phyloP scores from a whole-genome alignment of 2,329 filamentous ascomycete genomes.

The Trichoderma pleuroti region DNA sequence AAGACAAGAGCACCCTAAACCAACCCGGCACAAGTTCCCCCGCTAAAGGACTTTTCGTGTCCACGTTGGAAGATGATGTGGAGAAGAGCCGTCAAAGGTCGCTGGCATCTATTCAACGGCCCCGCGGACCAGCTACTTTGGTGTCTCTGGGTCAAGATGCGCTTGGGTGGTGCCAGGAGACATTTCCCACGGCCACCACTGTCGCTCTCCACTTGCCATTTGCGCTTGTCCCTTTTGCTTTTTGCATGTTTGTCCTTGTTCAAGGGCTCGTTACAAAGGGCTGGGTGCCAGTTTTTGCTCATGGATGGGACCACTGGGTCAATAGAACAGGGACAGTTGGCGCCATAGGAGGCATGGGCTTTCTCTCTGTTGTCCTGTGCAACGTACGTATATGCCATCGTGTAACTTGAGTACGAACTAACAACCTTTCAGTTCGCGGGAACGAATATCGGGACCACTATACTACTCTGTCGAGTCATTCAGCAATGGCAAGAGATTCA shows the following conservation, averaged over 20 bases:
- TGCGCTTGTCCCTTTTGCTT: constrained; percentile 65
- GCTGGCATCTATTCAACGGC: constrained; percentile 13
- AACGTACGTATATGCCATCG: constrained; percentile 53
- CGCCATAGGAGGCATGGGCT: constrained; percentile 68
- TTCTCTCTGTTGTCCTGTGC: constrained; percentile 66
- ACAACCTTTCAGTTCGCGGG: constrained; percentile 59
- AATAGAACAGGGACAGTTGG: constrained; percentile 65
- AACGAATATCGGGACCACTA: constrained; percentile 73
- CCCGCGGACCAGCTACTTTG: constrained; percentile 43
- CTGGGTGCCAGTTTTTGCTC: constrained; percentile 69
- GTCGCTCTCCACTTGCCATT: constrained; percentile 65
- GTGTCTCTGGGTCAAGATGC: constrained; percentile 44
- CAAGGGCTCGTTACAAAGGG: constrained; percentile 70
- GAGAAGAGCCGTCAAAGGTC: not conserved
- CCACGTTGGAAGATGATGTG: not conserved
- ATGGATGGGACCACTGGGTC: constrained; percentile 73
- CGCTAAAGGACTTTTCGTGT: not conserved
- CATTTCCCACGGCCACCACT: constrained; percentile 65
- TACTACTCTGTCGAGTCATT: constrained; percentile 66
- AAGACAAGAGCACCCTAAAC: constrained; percentile 7
- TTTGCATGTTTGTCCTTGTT: constrained; percentile 72
- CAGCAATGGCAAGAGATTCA: constrained; percentile 66
- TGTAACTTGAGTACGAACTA: not conserved
- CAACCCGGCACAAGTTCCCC: not conserved
- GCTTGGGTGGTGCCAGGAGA: constrained; percentile 62